Evolutionary conservation across 768 basidiomycete genomes (phyloP), one percentile per base, ranked within the genome.

Genomic region (Boletus subparvulus): DNA sequence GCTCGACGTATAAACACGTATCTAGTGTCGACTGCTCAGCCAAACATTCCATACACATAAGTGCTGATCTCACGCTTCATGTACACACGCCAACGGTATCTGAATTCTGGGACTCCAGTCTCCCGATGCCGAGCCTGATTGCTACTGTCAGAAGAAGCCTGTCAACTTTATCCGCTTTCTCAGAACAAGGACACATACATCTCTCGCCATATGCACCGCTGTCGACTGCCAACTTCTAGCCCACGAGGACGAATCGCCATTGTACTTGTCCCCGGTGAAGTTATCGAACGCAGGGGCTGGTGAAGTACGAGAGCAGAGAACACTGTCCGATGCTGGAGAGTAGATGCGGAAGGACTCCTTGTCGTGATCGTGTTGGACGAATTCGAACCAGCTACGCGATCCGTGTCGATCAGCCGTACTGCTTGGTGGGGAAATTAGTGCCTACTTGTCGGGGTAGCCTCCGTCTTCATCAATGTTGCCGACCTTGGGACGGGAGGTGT

Each of bases 241-340:
- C 30, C 33, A 56, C 43, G 13, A 56, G 28, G 16, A 44, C 55
- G 36, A 56, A 51, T 13, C 30, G 55, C 43, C 48, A 56, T n/a
- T 9, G 13, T n/a, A 51, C 13, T 46, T 50, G 17, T 21, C n/a
- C 41, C 8, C 11, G n/a, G 17, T 21, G n/a, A 17, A 56, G 43
- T 56, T 56, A 9, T 24, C 42, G 36, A 56, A 56, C 19, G 43
- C 51, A 37, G 49, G 49, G 0, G 50, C 42, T 10, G 14, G 10
- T n/a, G 28, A 30, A 39, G 4, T 13, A 13, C 49, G 55, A 30
- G 55, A 56, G 37, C 39, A 56, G 16, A 56, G 12, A 13, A 51
- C 36, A 19, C 35, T 24, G 10, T 56, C 28, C 7, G 55, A 51
- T 7, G 26, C n/a, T 1, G 43, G 55, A 33, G 36, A 51, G 30